Evolutionary conservation across 1,284 basidiomycete species (phyloP).

Genomic region (Pholiota adiposa): DNA sequence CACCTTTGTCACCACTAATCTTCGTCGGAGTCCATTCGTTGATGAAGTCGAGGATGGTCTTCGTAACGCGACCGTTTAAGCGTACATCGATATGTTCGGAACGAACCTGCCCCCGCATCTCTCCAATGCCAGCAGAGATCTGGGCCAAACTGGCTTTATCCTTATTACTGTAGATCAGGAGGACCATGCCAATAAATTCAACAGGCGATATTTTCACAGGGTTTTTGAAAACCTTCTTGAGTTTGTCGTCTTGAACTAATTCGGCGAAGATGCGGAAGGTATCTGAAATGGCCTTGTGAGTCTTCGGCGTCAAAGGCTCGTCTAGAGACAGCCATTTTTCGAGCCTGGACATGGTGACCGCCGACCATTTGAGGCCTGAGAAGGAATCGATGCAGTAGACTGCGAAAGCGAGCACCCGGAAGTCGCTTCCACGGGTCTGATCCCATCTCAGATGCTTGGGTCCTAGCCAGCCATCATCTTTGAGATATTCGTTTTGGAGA

Average conservation of each 20-base stretch:
- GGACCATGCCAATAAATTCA: slow-evolving; percentile 59
- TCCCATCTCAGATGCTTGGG: slow-evolving; percentile 58
- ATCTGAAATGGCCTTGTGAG: slow-evolving; percentile 39
- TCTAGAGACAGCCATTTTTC: slow-evolving; percentile 58
- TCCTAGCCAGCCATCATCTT: slow-evolving; percentile 42
- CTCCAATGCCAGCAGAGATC: slow-evolving; percentile 47
- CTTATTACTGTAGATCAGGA: slow-evolving; percentile 49
- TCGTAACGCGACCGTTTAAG: slow-evolving; percentile 53
- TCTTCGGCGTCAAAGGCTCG: slow-evolving; percentile 32
- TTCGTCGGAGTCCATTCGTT: slow-evolving; percentile 23
- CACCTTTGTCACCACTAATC: slow-evolving; percentile 9
- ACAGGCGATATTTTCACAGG: slow-evolving; percentile 59
- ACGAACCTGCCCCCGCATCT: slow-evolving; percentile 57
- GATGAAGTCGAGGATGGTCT: slow-evolving; percentile 53
- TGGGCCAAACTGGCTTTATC: slow-evolving; percentile 36
- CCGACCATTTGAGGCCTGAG: slow-evolving; percentile 18
- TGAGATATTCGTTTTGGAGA: slow-evolving; percentile 49
- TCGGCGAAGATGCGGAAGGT: slow-evolving; percentile 50
- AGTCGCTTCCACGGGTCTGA: slow-evolving; percentile 61
- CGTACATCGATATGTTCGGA: slow-evolving; percentile 53
- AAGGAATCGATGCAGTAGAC: slow-evolving; percentile 54
- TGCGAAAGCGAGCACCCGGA: slow-evolving; percentile 59
- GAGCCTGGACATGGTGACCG: slow-evolving; percentile 43
- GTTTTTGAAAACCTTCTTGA: slow-evolving; percentile 38
- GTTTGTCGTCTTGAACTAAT: slow-evolving; percentile 39